Evolutionary conservation across 176 grass and related monocot species (phyloP).

Genomic region (Triticum turgidum): DNA sequence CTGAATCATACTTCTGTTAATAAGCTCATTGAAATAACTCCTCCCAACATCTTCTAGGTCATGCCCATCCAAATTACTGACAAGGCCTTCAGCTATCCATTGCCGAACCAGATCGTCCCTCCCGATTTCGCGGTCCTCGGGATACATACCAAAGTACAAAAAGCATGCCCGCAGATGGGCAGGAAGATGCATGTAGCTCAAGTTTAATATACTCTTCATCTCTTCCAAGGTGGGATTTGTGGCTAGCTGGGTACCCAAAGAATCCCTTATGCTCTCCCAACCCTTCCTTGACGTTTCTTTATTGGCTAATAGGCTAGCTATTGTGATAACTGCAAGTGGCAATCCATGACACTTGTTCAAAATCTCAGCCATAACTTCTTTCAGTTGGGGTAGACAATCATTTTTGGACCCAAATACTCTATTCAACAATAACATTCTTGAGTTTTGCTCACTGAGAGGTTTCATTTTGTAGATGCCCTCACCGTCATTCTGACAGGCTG

Average conservation of each 20-base stretch:
- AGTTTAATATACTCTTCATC: background rate
- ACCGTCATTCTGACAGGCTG: too few species aligned
- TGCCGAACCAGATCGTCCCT: background rate
- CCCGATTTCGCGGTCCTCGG: accelerated
- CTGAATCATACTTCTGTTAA: background rate
- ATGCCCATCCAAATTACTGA: background rate
- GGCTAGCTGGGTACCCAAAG: background rate
- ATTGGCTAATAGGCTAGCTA: background rate
- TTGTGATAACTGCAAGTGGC: background rate
- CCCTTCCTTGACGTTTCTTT: background rate
- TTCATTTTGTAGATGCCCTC: too few species aligned
- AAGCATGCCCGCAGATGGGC: background rate
- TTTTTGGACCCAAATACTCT: background rate
- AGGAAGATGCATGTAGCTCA: background rate
- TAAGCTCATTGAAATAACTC: background rate
- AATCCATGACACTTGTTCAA: background rate
- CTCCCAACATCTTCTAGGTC: background rate
- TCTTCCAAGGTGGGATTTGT: background rate
- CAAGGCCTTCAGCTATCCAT: background rate
- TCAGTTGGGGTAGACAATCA: background rate
- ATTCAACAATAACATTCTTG: background rate
- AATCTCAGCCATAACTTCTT: background rate
- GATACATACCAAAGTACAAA: background rate
- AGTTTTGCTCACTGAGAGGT: too few species aligned
- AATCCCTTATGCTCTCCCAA: background rate